Conservation (phyloP, 352 stramenopile genomes). For the Phytophthora multivora region DNA sequence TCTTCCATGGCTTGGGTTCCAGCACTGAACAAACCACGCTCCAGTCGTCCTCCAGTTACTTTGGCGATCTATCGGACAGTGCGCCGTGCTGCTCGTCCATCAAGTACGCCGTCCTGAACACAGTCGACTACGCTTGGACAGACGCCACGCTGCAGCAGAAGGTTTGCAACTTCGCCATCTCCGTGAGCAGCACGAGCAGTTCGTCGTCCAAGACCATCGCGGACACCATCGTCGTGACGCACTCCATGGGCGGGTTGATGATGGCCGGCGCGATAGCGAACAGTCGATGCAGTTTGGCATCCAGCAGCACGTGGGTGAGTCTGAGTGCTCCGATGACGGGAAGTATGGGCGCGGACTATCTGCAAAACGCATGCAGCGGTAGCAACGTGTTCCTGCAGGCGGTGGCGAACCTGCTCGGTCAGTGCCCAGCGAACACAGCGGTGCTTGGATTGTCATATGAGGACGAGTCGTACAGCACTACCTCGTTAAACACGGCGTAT, state of each 20-base stretch:
- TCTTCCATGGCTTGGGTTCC: conserved; percentile 38
- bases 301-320: conserved; percentile 35
- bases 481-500: conserved; percentile 30
- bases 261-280: conserved; percentile 40
- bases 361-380: conserved; percentile 35
- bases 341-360: conserved; percentile 45
- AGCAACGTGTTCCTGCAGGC: conserved; percentile 29
- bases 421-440: conserved; percentile 32
- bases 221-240: conserved; percentile 40
- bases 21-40: conserved; percentile 19
- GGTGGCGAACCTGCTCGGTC: conserved; percentile 35
- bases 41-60: conserved; percentile 28
- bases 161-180: conserved; percentile 34
- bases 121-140: conserved; percentile 31
- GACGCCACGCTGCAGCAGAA: conserved; percentile 33
- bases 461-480: conserved; percentile 20
- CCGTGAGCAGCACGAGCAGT: conserved; percentile 26
- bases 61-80: conserved; percentile 28
- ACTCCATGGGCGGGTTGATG: conserved; percentile 50
- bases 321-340: conserved; percentile 43
- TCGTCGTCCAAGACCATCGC: conserved; percentile 24
- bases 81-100: conserved; percentile 41
- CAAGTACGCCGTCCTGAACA: conserved; percentile 41
- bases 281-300: conserved; percentile 40
- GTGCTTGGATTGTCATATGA: conserved; percentile 35